Base-by-base conservation (phyloP, 257 asterid species). In the Mitragyna speciosa region DNA sequence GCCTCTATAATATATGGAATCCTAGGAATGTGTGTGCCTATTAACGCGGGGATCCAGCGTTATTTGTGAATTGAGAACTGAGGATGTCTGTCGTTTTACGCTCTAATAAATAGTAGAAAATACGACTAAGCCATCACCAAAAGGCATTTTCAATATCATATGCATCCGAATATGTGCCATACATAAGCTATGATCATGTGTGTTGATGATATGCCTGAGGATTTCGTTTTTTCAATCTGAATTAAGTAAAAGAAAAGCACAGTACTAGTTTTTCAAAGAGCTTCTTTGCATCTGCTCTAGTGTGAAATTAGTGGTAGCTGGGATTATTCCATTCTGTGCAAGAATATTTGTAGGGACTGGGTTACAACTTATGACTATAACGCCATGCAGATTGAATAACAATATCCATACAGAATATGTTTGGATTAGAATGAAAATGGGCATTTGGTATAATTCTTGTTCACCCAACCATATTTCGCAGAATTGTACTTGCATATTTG, bases 21-120 rank as follows among this genome's bases (percentile, higher is more conserved):
- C 86, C 77, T 92, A 68, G 87, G 92, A 84, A 88, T 77, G 80
- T 85, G 89, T 82, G 85, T 83, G 85, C 93, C 92, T 87, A 89
- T 85, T 85, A 89, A 90, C 90, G 84, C 94, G 96, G 97, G 96
- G 97, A 92, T 90, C 97, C 87, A 85, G 90, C 91, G 89, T 84
- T 91, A 84, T 87, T 87, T 89, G 75, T 86, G 95, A 92, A 89
- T 85, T 89, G 73, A 87, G 97, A 92, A 90, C n/a, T 92, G 91
- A 89, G 94, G 72, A 92, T 92, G 90, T 92, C 92, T 90, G 97
- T 92, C 94, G 84, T 90, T 78, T 92, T 89, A 82, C 86, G 74
- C 79, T 77, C 59, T 59, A 74, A 61, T 36, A 36, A 1, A 36
- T 36, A 36, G 39, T 36, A 36, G 39, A 28, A 49, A 56, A 43